phyloP scores from a whole-genome alignment of 306 rosid genomes.

The Fragaria vesca region DNA sequence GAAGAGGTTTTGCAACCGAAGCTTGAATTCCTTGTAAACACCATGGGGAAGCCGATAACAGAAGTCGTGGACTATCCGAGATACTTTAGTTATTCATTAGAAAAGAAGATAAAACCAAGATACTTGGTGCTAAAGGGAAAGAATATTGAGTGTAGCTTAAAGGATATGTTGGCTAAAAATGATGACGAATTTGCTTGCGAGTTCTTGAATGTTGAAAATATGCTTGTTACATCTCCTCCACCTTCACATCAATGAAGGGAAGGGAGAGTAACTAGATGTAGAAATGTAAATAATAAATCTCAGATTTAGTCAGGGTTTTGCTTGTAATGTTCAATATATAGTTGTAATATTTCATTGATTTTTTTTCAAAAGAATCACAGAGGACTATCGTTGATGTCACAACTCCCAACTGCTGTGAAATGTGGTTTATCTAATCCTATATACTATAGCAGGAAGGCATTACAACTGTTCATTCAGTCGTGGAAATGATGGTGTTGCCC shows the following conservation, averaged over 20 bases:
- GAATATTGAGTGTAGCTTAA: slow-evolving; percentile 63
- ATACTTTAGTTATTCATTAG: slow-evolving; percentile 89
- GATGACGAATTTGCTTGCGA: slow-evolving; percentile 76
- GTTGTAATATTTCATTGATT: background rate
- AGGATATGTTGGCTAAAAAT: slow-evolving; percentile 80
- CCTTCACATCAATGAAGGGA: slow-evolving; percentile 14
- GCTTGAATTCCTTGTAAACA: slow-evolving; percentile 65
- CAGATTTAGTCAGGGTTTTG: background rate
- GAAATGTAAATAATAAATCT: slow-evolving; percentile 32
- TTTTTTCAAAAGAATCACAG: too few relatives aligned
- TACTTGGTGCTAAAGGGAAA: slow-evolving; percentile 58
- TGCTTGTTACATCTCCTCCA: slow-evolving; percentile 20
- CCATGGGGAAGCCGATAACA: slow-evolving; percentile 71
- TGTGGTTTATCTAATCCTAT: too few relatives aligned
- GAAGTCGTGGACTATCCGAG: slow-evolving; percentile 85
- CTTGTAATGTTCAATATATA: slow-evolving; percentile 4
- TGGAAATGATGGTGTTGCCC: too few relatives aligned
- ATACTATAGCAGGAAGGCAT: too few relatives aligned
- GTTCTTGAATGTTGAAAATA: slow-evolving; percentile 39
- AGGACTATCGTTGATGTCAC: too few relatives aligned
- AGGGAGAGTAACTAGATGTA: background rate
- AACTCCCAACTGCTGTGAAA: too few relatives aligned
- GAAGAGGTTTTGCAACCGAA: slow-evolving; percentile 80
- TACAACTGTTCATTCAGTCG: too few relatives aligned
- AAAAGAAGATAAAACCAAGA: slow-evolving; percentile 87